A percentile compares a stretch with the other conserved stretches of the same genome.
Evolutionary conservation across 176 grass and related monocot species (phyloP).

Genomic region (Guadua angustifolia): DNA sequence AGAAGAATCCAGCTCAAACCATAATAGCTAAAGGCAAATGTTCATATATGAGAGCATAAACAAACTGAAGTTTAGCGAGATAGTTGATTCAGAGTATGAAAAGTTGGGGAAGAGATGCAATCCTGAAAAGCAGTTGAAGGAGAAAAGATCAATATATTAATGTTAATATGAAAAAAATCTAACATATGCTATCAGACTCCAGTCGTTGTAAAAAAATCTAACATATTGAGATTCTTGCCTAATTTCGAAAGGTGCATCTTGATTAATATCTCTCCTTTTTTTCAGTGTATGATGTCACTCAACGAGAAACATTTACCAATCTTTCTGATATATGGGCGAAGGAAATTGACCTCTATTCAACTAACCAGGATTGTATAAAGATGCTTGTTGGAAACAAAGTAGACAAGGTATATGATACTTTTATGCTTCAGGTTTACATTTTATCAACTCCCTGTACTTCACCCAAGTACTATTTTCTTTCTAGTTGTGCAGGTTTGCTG

Average conservation of each 20-base stretch:
- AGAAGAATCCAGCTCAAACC: too few species aligned
- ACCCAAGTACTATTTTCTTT: not conserved
- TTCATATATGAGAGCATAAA: too few species aligned
- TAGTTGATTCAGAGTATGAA: too few species aligned
- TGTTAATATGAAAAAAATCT: too few species aligned
- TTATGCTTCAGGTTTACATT: not conserved
- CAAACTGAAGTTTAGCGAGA: too few species aligned
- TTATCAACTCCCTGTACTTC: not conserved
- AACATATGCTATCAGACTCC: too few species aligned
- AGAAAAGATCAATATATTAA: too few species aligned
- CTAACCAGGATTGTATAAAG: conserved; percentile 98
- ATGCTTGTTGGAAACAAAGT: conserved; percentile 99
- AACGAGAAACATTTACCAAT: conserved; percentile 89
- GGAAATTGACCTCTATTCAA: conserved; percentile 99
- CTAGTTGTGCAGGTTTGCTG: not conserved
- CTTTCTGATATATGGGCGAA: conserved; percentile 96
- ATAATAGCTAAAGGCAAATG: too few species aligned
- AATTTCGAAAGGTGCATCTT: not conserved
- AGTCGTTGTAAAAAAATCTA: too few species aligned
- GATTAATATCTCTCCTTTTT: conserved; percentile 20
- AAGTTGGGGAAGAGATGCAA: too few species aligned
- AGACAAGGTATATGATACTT: conserved; percentile 92
- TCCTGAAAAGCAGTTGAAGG: too few species aligned
- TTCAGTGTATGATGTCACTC: conserved; percentile 88
- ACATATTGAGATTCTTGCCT: not conserved